These are phyloP conservation scores for Polymyxa betae DNA, from an alignment of 208 protist genomes.

Conservation along the genomic window DNA sequence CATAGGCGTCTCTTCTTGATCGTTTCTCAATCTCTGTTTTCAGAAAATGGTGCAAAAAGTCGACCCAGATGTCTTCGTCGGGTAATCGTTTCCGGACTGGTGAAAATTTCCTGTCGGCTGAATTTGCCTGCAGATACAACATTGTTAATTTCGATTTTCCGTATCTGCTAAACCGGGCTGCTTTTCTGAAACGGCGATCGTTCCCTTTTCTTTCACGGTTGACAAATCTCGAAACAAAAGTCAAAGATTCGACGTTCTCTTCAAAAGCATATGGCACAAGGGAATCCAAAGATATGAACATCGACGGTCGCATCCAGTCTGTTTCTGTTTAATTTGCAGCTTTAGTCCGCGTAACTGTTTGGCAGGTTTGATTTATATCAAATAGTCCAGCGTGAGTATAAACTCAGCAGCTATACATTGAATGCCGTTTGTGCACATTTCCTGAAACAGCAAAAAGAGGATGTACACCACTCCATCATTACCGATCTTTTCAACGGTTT, in stretches of 20 bases:
- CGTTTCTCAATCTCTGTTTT: slow-evolving; percentile 64
- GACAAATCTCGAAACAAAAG: slow-evolving; percentile 20
- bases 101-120: background rate
- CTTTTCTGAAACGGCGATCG: slow-evolving; percentile 80
- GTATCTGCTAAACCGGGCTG: slow-evolving; percentile 94
- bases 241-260: slow-evolving; percentile 91
- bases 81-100: slow-evolving; percentile 42
- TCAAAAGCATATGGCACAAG: slow-evolving; percentile 95
- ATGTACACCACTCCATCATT: slow-evolving; percentile 99
- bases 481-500: slow-evolving; percentile 65
- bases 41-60: slow-evolving; percentile 77
- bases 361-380: slow-evolving; percentile 92
- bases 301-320: slow-evolving; percentile 90
- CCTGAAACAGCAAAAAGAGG: slow-evolving; percentile 98
- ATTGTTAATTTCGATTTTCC: slow-evolving; percentile 99
- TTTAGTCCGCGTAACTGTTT: background rate
- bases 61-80: slow-evolving; percentile 83
- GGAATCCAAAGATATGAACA: slow-evolving; percentile 94
- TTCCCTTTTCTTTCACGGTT: slow-evolving; percentile 63
- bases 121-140: slow-evolving; percentile 97
- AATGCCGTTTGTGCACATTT: slow-evolving; percentile 98
- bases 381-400: slow-evolving; percentile 94
- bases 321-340: background rate
- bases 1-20: background rate
- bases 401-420: slow-evolving; percentile 98